A percentile compares a stretch with the other conserved stretches of the same genome.
Conservation (phyloP, 495 filamentous ascomycete species). For the Aspergillus saccharolyticus region DNA sequence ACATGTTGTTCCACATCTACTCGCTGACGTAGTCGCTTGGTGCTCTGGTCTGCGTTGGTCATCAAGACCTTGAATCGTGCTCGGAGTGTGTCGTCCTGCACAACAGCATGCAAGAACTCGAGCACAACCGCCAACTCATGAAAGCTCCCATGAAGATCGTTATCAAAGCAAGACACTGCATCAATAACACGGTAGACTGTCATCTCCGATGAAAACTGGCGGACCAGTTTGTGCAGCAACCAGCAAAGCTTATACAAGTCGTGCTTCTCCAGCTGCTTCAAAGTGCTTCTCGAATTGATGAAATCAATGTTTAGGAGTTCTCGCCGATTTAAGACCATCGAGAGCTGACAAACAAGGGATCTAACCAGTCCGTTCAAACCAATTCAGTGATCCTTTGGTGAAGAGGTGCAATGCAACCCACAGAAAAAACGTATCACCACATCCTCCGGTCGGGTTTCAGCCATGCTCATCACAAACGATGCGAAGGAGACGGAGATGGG, state of each 20-base stretch:
- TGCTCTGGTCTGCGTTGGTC: background rate
- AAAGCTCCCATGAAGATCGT: background rate
- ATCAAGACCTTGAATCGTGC: background rate
- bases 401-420: background rate
- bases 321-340: background rate
- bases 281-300: background rate
- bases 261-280: background rate
- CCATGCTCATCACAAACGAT: background rate
- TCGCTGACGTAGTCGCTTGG: background rate
- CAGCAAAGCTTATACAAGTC: background rate
- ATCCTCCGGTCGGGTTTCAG: background rate
- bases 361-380: background rate
- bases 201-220: background rate
- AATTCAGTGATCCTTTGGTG: background rate
- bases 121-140: background rate
- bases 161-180: background rate
- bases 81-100: background rate
- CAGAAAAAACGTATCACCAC: background rate
- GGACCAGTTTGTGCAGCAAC: background rate
- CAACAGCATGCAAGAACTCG: background rate
- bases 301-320: background rate
- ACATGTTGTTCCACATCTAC: background rate
- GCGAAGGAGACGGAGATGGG: background rate
- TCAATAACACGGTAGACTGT: background rate
- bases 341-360: background rate